Evolutionary conservation across 106 monocot species (phyloP).

Genomic region (Dendrobium nobile): DNA sequence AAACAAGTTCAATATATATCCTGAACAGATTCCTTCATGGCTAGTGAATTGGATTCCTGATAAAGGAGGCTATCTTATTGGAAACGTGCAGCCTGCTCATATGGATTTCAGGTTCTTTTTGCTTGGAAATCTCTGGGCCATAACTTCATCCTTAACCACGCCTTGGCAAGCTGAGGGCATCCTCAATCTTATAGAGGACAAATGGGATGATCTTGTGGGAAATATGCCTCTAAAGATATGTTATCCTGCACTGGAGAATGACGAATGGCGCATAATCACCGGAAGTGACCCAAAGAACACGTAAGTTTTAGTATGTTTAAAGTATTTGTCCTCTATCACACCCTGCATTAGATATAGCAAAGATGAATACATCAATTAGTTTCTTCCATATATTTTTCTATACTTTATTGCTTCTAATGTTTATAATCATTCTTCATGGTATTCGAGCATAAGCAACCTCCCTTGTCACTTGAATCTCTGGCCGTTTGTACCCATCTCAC

Average conservation of each 20-base stretch:
- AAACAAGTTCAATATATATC: constrained; percentile 87
- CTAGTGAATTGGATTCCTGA: constrained; percentile 88
- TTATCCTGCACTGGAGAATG: constrained; percentile 75
- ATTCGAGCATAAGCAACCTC: no score
- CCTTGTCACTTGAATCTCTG: no score
- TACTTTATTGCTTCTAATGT: no score
- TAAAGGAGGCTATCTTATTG: constrained; percentile 80
- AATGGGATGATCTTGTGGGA: constrained; percentile 84
- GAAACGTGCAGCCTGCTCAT: constrained; percentile 89
- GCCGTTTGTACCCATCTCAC: no score
- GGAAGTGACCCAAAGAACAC: constrained; percentile 97
- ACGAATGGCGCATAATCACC: constrained; percentile 90
- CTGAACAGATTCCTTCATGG: constrained; percentile 84
- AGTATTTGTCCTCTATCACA: neutral
- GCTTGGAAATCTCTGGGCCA: constrained; percentile 88
- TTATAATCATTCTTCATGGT: no score
- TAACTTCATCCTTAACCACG: constrained; percentile 75
- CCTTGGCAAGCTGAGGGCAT: constrained; percentile 83
- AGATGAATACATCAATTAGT: no score
- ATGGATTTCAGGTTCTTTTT: constrained; percentile 98
- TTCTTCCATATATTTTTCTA: no score
- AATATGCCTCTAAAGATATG: constrained; percentile 94
- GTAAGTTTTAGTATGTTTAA: constrained; percentile 34
- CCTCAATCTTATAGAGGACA: constrained; percentile 82
- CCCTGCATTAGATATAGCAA: no score